phyloP scores from a whole-genome alignment of 1,284 basidiomycete species.

The Mycocalia duriaeana region DNA sequence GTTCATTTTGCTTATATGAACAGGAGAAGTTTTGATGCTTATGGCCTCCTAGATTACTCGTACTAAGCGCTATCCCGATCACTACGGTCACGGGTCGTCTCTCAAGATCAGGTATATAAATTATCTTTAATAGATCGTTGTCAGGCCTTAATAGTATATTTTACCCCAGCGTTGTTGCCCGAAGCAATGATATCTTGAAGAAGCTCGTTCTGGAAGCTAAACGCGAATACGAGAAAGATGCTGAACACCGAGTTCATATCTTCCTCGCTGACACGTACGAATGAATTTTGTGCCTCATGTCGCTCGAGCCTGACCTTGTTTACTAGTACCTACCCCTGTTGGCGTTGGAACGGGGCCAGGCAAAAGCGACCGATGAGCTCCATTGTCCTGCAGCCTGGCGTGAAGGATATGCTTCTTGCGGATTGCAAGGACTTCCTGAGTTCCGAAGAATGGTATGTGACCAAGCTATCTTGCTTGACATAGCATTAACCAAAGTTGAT shows the following conservation, averaged over 20 bases:
- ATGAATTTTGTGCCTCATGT: neutral
- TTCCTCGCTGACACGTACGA: conserved; percentile 82
- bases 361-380: conserved; percentile 85
- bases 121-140: conserved; percentile 4
- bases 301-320: conserved; percentile 3
- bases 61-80: conserved; percentile 68
- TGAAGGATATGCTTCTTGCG: conserved; percentile 81
- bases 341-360: conserved; percentile 82
- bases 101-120: conserved; percentile 71
- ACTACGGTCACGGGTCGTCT: conserved; percentile 61
- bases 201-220: conserved; percentile 79
- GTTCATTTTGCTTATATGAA: conserved; percentile 16
- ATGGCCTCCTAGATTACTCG: conserved; percentile 61
- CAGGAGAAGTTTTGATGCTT: conserved; percentile 13
- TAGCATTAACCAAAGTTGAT: conserved; percentile 3
- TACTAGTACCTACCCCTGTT: conserved; percentile 61
- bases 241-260: conserved; percentile 81
- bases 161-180: conserved; percentile 66
- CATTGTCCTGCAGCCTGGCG: conserved; percentile 78
- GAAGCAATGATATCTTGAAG: conserved; percentile 81
- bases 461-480: conserved; percentile 10
- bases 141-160: conserved; percentile 8
- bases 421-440: conserved; percentile 81
- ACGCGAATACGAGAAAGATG: conserved; percentile 81
- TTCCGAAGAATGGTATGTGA: conserved; percentile 75